phyloP scores from a whole-genome alignment of 805 yeast species.

The Candida endomychidarum region DNA sequence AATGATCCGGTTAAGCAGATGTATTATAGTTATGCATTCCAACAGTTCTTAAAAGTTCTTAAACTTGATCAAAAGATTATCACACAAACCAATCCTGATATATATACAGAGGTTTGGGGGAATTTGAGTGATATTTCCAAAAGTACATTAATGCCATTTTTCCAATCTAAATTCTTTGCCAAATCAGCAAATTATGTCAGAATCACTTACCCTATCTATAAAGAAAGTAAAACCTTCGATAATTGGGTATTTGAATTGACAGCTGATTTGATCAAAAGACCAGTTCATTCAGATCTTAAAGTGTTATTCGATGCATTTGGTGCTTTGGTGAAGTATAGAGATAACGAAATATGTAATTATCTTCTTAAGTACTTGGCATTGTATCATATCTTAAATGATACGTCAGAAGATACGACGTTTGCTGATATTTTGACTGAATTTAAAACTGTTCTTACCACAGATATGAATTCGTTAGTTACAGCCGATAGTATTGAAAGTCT shows the following conservation, averaged over 20 bases:
- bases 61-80: conserved; percentile 33
- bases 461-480: conserved; percentile 30
- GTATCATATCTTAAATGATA: conserved; percentile 51
- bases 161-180: conserved; percentile 66
- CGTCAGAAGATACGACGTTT: conserved; percentile 24
- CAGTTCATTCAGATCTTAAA: conserved; percentile 22
- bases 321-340: conserved; percentile 66
- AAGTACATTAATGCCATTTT: conserved; percentile 72
- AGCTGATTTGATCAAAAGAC: conserved; percentile 58
- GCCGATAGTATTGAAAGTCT: conserved; percentile 58
- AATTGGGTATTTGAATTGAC: conserved; percentile 75
- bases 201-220: conserved; percentile 64
- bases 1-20: conserved; percentile 83
- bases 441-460: conserved; percentile 49
- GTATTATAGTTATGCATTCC: conserved; percentile 85
- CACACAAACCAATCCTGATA: conserved; percentile 15
- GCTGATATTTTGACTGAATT: conserved; percentile 59
- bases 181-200: conserved; percentile 45
- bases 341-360: conserved; percentile 65
- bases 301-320: conserved; percentile 63
- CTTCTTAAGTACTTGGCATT: conserved; percentile 76
- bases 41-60: conserved; percentile 71
- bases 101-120: conserved; percentile 50
- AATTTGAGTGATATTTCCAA: conserved; percentile 63
- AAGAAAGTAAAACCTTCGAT: conserved; percentile 52